Conservation (phyloP, 805 yeast species). For the Yarrowia sp. region DNA sequence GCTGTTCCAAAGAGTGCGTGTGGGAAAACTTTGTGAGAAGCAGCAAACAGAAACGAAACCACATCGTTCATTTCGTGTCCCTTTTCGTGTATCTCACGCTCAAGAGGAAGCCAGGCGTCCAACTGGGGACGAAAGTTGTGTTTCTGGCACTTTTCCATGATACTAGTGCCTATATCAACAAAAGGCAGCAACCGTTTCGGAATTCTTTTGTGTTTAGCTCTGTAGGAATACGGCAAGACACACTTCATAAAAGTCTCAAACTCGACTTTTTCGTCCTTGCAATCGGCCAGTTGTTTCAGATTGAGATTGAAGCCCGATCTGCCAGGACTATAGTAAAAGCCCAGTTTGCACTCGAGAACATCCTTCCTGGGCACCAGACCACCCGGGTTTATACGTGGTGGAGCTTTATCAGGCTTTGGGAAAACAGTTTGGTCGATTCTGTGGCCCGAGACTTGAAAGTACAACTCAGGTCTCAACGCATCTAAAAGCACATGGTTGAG, state of each 20-base stretch:
- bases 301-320: slow-evolving; percentile 1
- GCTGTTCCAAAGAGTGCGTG: not conserved
- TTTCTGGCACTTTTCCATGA: not conserved
- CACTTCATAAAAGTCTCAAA: not conserved
- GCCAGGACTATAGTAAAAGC: not conserved
- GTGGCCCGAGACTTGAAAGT: not conserved
- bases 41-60: not conserved
- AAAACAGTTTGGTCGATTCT: not conserved
- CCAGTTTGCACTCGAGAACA: not conserved
- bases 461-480: not conserved
- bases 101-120: slow-evolving; percentile 13
- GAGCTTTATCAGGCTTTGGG: too few species aligned
- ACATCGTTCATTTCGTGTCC: not conserved
- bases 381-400: not conserved
- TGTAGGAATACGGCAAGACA: not conserved
- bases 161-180: not conserved
- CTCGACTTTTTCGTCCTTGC: not conserved
- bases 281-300: not conserved
- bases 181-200: slow-evolving; percentile 3
- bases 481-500: not conserved
- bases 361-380: not conserved
- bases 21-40: not conserved
- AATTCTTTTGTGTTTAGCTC: not conserved
- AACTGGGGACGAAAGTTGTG: not conserved
- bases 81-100: not conserved